phyloP scores from a whole-genome alignment of 1,284 basidiomycete genomes.

The Rhodotorula glutinis region DNA sequence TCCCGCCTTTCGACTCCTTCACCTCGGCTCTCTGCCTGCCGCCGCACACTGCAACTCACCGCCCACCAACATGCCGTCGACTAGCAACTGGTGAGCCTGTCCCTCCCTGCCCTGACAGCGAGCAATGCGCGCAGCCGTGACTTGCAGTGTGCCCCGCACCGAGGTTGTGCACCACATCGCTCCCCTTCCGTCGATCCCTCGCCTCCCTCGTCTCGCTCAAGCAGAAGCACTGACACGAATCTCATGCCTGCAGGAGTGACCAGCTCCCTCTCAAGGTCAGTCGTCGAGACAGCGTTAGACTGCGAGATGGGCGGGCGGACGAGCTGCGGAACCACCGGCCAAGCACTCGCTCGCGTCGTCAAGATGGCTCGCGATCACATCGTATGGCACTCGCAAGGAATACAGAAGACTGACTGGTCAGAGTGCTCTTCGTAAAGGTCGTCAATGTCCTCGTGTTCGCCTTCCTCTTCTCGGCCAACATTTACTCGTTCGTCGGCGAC shows the following conservation, averaged over 20 bases:
- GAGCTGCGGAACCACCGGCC: too few species aligned
- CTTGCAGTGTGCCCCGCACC: too few species aligned
- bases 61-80: conserved; percentile 4
- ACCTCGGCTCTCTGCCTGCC: too few species aligned
- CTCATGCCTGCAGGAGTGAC: conserved; percentile 26
- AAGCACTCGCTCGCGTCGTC: too few species aligned
- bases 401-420: too few species aligned
- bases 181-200: background rate
- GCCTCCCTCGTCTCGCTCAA: background rate
- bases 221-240: background rate
- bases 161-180: background rate
- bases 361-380: too few species aligned
- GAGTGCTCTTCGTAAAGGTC: conserved; percentile 1
- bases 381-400: too few species aligned
- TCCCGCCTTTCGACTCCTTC: too few species aligned
- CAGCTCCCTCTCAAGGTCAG: conserved; percentile 36
- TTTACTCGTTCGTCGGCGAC: conserved; percentile 33
- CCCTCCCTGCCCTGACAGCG: too few species aligned
- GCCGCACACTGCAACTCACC: too few species aligned
- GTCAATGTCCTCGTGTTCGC: conserved; percentile 26
- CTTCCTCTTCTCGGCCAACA: conserved; percentile 41
- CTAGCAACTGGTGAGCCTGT: conserved; percentile 11
- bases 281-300: background rate
- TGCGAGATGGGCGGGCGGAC: too few species aligned
- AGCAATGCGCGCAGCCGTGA: too few species aligned